phyloP scores from a whole-genome alignment of 495 filamentous ascomycete species.

The Penicillium ochrochloron region DNA sequence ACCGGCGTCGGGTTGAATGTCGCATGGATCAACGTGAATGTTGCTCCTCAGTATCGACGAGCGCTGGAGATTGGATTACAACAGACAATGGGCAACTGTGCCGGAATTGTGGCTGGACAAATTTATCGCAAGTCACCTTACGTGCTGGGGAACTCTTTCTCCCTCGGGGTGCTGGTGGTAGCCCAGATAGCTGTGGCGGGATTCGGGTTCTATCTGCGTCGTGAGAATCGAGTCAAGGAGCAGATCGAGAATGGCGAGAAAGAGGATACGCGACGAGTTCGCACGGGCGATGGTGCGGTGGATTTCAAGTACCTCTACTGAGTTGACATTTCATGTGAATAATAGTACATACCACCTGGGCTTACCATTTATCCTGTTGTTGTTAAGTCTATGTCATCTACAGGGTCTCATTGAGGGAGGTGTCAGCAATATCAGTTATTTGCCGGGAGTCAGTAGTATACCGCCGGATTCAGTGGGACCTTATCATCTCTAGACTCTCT shows the following conservation, averaged over 20 bases:
- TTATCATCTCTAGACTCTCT: too few relatives aligned
- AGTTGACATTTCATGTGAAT: not conserved
- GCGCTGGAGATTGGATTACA: constrained; percentile 60
- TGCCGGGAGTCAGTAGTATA: too few relatives aligned
- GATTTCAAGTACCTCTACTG: constrained; percentile 57
- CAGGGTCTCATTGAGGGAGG: too few relatives aligned
- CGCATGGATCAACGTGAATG: constrained; percentile 62
- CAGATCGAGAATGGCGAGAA: constrained; percentile 44
- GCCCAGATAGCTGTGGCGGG: constrained; percentile 40
- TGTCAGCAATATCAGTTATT: too few relatives aligned
- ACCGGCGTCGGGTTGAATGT: constrained; percentile 56
- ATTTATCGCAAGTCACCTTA: constrained; percentile 58
- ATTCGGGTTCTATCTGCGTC: constrained; percentile 48
- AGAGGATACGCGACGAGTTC: constrained; percentile 48
- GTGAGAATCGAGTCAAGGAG: constrained; percentile 47
- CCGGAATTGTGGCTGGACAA: constrained; percentile 58
- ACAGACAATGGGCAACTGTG: constrained; percentile 62
- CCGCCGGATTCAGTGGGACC: too few relatives aligned
- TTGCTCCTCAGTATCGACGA: constrained; percentile 60
- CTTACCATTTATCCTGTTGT: not conserved
- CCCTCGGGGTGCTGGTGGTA: constrained; percentile 48
- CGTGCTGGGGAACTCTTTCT: constrained; percentile 54
- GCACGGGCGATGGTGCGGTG: constrained; percentile 50
- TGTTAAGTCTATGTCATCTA: too few relatives aligned
- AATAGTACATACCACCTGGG: not conserved